Base-by-base conservation (phyloP, 768 basidiomycete genomes). In the Collybia nuda region DNA sequence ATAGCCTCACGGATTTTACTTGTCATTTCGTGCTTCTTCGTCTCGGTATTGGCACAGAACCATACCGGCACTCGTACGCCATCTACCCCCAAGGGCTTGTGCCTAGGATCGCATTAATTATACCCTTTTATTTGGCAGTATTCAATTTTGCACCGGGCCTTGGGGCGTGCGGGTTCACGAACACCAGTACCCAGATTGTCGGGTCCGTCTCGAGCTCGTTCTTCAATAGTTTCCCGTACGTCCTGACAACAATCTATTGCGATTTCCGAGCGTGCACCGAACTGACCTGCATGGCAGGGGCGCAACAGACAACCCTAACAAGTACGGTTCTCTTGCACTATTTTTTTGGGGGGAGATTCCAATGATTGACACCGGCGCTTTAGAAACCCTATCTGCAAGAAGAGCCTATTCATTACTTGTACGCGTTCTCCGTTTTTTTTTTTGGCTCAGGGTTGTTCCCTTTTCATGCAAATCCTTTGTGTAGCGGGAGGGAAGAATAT, bases 91-190 rank as follows among this genome's bases (percentile, higher is more conserved):
- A 22, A 14, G 29, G 24, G 35, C 38, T 39, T 19, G 7, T 29
- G 36, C 12, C 32, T 15, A 26, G 18, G 35, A 21, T 22, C 23
- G 22, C 15, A 17, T 21, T 29, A n/a, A n/a, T n/a, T 7, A n/a
- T 7, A 15, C 11, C 17, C 50, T 37, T 14, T 11, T 32, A 2
- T 32, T 32, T 32, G 22, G 15, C 40, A 72, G 69, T 70, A 32
- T 72, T 69, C 60, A 56, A 59, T 32, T 73, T 71, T 55, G 53
- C 42, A 3, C 67, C 70, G 15, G 69, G 64, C 15, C 62, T 68
- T 24, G 73, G 73, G 17, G 72, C 73, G 0, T 75, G 73, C 45
- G 73, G 72, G 7, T 63, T 64, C 54, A 67, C 66, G 15, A 74
- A 73, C 57, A 66, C 58, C 3, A 61, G 50, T 35, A 24, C 56